phyloP scores from a whole-genome alignment of 192 early-diverging fungal species.

The Podila minutissima region DNA sequence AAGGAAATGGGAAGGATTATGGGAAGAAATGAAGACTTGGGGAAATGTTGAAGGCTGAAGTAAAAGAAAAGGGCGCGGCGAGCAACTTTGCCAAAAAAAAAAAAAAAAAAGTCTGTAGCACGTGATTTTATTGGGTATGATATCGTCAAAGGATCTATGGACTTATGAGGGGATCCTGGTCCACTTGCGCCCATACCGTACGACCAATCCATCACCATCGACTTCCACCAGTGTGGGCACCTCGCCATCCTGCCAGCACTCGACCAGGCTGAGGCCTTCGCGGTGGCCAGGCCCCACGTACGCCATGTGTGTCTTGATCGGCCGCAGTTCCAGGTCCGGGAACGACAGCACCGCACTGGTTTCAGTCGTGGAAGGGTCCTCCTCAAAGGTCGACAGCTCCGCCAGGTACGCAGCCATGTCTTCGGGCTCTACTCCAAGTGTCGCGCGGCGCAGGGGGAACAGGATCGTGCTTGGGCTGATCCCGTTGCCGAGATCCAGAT shows the following conservation, averaged over 20 bases:
- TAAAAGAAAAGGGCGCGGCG: too few species aligned
- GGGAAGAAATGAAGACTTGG: background rate
- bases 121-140: background rate
- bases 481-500: conserved; percentile 36
- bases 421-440: conserved; percentile 26
- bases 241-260: conserved; percentile 43
- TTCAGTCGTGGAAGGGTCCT: conserved; percentile 21
- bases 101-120: too few species aligned
- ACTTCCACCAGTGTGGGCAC: conserved; percentile 11
- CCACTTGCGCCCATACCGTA: conserved; percentile 23
- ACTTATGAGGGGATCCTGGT: conserved; percentile 30
- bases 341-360: conserved; percentile 32
- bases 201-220: conserved; percentile 29
- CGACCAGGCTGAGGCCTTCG: conserved; percentile 14
- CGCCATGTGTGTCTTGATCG: conserved; percentile 18
- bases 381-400: conserved; percentile 14
- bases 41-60: background rate
- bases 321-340: conserved; percentile 25
- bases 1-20: background rate
- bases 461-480: conserved; percentile 37
- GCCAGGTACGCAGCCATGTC: conserved; percentile 33
- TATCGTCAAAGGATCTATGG: background rate
- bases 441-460: conserved; percentile 16
- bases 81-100: too few species aligned
- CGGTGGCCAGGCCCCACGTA: conserved; percentile 30